These are phyloP conservation scores for Ascosphaera pollenicola DNA, from an alignment of 2,329 filamentous ascomycete genomes.

Conservation along the genomic window DNA sequence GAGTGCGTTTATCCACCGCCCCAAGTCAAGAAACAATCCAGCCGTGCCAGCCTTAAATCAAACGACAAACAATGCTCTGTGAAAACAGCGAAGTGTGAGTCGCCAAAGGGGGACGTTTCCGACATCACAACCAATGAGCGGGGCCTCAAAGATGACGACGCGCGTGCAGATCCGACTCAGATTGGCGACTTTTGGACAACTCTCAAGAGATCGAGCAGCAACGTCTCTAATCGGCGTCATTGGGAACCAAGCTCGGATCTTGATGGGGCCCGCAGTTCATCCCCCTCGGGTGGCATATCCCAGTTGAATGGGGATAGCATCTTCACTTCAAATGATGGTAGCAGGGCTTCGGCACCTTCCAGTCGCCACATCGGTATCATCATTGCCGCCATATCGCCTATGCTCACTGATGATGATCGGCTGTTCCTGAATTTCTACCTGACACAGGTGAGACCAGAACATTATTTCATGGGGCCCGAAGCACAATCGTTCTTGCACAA, in stretches of 20 bases:
- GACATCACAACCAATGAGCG: background rate
- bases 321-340: background rate
- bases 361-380: background rate
- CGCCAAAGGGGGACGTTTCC: background rate
- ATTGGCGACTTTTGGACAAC: background rate
- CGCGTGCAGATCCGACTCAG: background rate
- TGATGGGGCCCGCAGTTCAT: background rate
- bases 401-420: constrained; percentile 40
- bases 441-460: constrained; percentile 55
- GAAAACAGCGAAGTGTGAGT: background rate
- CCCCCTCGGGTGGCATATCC: background rate
- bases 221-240: background rate
- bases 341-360: background rate
- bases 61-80: constrained; percentile 20
- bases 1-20: constrained; percentile 74
- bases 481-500: constrained; percentile 50
- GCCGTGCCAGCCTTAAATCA: constrained; percentile 24
- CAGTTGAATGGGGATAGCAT: background rate
- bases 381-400: constrained; percentile 8
- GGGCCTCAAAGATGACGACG: background rate
- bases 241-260: background rate
- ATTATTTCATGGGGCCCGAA: constrained; percentile 60
- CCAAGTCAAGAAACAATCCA: constrained; percentile 21
- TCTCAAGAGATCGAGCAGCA: background rate
- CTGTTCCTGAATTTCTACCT: constrained; percentile 61